Evolutionary conservation across 768 basidiomycete species (phyloP).

Genomic region (Suillus tomentosus): DNA sequence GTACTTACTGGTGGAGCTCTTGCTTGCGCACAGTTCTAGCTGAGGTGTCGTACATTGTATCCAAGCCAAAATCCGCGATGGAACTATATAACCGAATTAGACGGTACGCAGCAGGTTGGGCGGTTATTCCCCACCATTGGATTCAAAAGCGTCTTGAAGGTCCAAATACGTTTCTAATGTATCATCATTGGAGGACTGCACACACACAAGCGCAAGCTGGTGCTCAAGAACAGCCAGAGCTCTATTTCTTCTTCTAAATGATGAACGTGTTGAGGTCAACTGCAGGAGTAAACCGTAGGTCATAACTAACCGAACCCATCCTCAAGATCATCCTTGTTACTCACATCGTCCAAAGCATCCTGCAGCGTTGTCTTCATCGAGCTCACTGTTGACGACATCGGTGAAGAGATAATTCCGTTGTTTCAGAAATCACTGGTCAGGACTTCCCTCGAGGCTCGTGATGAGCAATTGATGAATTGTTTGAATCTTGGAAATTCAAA

Average conservation of each 20-base stretch:
- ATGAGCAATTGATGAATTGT: constrained; percentile 7
- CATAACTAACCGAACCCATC: constrained; percentile 13
- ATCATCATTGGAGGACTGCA: constrained; percentile 42
- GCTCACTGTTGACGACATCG: constrained; percentile 13
- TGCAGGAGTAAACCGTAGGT: constrained; percentile 26
- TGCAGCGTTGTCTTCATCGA: constrained; percentile 52
- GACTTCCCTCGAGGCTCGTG: background rate
- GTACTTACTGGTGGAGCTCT: constrained; percentile 45
- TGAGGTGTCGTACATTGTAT: constrained; percentile 50
- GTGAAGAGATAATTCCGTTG: background rate
- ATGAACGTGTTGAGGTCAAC: constrained; percentile 66
- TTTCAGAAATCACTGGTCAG: background rate
- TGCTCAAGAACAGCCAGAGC: constrained; percentile 61
- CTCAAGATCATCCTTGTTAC: constrained; percentile 21
- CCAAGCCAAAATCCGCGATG: constrained; percentile 66
- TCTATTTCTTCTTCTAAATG: constrained; percentile 48
- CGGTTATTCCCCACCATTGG: constrained; percentile 60
- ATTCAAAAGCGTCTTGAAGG: constrained; percentile 80
- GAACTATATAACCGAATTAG: constrained; percentile 48
- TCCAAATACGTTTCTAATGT: constrained; percentile 58
- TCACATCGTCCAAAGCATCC: constrained; percentile 69
- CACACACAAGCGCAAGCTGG: constrained; percentile 52
- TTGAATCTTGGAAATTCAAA: too few relatives aligned
- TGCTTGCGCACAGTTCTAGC: constrained; percentile 52
- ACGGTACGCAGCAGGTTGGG: constrained; percentile 1